Conservation (phyloP, 495 filamentous ascomycete species). For the Ramalina peruviana region DNA sequence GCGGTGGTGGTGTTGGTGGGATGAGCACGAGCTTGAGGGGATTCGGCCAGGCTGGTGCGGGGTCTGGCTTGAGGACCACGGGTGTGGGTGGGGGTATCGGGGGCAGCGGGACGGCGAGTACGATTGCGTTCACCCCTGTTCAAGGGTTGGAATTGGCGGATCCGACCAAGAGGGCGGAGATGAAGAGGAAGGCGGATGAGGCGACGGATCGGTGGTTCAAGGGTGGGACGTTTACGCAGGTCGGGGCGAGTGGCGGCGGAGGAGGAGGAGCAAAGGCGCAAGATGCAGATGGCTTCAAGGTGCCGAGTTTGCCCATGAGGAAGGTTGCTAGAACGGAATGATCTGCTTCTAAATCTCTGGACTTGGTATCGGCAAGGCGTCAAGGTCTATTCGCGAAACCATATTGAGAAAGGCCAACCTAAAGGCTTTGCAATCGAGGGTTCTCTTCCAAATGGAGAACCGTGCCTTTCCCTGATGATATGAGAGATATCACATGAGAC, state of each 20-base stretch:
- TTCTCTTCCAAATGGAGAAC: no score
- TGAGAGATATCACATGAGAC: no score
- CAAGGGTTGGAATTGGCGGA: conserved; percentile 94
- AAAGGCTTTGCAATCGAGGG: no score
- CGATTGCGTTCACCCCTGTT: conserved; percentile 82
- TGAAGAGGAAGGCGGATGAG: conserved; percentile 76
- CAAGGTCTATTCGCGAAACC: background rate
- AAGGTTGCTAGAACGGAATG: conserved; percentile 27
- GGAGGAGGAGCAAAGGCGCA: conserved; percentile 31
- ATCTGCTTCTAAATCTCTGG: background rate
- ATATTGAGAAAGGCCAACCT: no score
- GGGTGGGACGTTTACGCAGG: conserved; percentile 87
- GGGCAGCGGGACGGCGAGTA: conserved; percentile 64
- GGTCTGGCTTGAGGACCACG: conserved; percentile 57
- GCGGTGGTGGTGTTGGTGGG: conserved; percentile 34
- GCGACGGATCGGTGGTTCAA: conserved; percentile 95
- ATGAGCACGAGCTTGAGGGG: conserved; percentile 65
- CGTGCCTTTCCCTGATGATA: no score
- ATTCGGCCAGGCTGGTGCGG: conserved; percentile 53
- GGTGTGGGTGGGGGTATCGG: conserved; percentile 55
- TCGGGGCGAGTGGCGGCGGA: conserved; percentile 52
- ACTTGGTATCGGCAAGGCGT: background rate
- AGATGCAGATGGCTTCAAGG: conserved; percentile 37
- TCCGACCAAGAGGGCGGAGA: conserved; percentile 71
- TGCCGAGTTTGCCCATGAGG: conserved; percentile 33